Percentiles rank a stretch among this genome's conserved stretches.
Conservation (phyloP, 345 rosid species). For the Theobroma cacao region DNA sequence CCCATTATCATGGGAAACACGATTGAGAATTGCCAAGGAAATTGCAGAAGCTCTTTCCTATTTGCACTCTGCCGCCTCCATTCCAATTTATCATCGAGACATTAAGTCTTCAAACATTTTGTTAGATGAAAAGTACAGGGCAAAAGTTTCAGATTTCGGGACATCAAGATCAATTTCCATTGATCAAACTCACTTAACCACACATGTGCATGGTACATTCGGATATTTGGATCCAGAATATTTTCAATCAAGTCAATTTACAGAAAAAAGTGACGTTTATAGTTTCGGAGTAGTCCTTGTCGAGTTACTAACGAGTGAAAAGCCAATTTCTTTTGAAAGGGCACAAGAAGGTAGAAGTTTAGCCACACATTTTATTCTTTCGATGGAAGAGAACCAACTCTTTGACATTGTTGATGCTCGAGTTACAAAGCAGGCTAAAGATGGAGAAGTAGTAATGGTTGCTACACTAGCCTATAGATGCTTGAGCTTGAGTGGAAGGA, state of each 20-base stretch:
- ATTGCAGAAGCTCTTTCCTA: conserved; percentile 15
- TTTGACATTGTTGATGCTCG: neutral
- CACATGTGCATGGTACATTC: conserved; percentile 13
- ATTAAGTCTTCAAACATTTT: conserved; percentile 23
- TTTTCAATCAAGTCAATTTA: too few relatives aligned
- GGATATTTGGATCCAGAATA: conserved; percentile 25
- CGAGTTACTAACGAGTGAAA: neutral
- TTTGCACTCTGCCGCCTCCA: too few relatives aligned
- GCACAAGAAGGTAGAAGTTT: neutral
- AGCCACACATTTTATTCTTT: neutral
- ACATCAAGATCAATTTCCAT: conserved; percentile 21
- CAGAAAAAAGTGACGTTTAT: neutral
- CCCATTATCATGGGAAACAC: conserved; percentile 11
- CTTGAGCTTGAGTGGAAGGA: conserved; percentile 2
- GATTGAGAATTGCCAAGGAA: conserved; percentile 14
- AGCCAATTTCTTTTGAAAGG: neutral
- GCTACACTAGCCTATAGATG: neutral
- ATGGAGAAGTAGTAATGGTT: neutral
- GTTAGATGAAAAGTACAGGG: conserved; percentile 19
- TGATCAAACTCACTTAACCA: conserved; percentile 23
- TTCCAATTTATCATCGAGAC: conserved; percentile 22
- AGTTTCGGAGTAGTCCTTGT: conserved; percentile 4
- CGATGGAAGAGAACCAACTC: neutral
- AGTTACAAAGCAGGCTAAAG: neutral
- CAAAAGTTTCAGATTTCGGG: conserved; percentile 24